Base-by-base conservation (phyloP, 305 asterid genomes). In the Withania somnifera region DNA sequence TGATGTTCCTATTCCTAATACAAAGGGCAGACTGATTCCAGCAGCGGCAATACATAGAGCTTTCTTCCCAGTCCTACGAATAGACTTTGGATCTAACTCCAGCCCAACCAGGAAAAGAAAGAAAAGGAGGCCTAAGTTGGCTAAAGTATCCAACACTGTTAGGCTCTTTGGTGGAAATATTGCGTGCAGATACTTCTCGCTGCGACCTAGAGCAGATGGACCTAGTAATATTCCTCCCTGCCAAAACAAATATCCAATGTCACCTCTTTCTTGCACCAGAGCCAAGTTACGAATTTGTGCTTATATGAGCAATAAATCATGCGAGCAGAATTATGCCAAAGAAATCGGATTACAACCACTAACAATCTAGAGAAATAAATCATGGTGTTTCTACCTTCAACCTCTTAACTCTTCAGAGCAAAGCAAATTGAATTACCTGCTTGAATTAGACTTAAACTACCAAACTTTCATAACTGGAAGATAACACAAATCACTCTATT, bases 221-320 rank as follows among this genome's bases (percentile, higher is more conserved):
- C 99, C 99, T 3, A 95, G 94, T 51, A 95, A 60, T 71, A 95
- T 28, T 77, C 99, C 99, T 79, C 99, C 99, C 99, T 95, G 88
- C 9, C 82, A 75, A 78, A 63, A 63, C 28, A 19, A 73, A 82
- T 3, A 45, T 71, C 38, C 57, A 71, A 69, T 14, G 78, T 71
- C 78, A 71, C 7, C 78, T 71, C 38, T 47, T 47, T 26, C 15
- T 71, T 10, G 38, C 58, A 28, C 36, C 22, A 42, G 57, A 30
- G 20, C 38, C 22, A 20, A 20, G 57, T 42, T 22, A 42, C 32
- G 38, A 0, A 14, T 40, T 5, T 52, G 30, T 40, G 19, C 6
- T 68, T 22, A 20, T 7, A 22, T 42, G 54, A 42, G 36, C 78
- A 45, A 47, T 24, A 24, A 71, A 71, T 45, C 22, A 71, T 71